Conservation (phyloP, 1,284 basidiomycete species). For the Pascua sp. region DNA sequence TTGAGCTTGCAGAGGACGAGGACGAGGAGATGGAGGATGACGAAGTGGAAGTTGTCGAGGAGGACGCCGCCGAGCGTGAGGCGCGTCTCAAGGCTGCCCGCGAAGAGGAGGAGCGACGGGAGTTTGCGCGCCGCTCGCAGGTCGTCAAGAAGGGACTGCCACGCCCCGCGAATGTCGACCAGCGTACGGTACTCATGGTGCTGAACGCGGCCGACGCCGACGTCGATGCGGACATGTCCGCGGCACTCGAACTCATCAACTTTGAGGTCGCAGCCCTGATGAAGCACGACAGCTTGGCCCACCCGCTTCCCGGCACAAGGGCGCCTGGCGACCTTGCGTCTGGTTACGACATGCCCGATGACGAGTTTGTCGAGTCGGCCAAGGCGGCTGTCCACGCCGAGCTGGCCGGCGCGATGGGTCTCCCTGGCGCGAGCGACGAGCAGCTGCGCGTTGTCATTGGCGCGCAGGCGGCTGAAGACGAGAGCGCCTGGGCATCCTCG, state of each 20-base stretch:
- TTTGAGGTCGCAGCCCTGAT: constrained; percentile 75
- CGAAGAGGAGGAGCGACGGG: constrained; percentile 74
- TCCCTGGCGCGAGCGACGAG: constrained; percentile 73
- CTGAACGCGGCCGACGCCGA: constrained; percentile 51
- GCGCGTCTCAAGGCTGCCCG: constrained; percentile 64
- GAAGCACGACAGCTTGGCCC: constrained; percentile 79
- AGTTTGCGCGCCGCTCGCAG: constrained; percentile 73
- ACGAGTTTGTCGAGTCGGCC: constrained; percentile 71
- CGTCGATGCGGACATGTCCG: constrained; percentile 52
- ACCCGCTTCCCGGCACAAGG: constrained; percentile 82
- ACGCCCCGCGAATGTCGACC: constrained; percentile 77
- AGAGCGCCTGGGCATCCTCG: constrained; percentile 56
- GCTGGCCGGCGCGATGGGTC: constrained; percentile 72
- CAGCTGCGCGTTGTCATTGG: constrained; percentile 72
- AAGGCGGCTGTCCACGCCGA: constrained; percentile 72
- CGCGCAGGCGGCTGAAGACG: constrained; percentile 61
- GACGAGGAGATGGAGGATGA: constrained; percentile 55
- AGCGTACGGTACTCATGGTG: constrained; percentile 57
- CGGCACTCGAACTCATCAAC: constrained; percentile 67
- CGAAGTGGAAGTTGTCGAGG: constrained; percentile 56
- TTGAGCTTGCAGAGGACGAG: constrained; percentile 88
- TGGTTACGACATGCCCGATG: constrained; percentile 69
- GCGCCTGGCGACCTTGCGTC: constrained; percentile 70
- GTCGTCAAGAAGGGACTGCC: constrained; percentile 81
- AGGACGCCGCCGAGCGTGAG: constrained; percentile 92